Conservation (phyloP, 768 basidiomycete species). For the Pleurotus salmoneostramineus region DNA sequence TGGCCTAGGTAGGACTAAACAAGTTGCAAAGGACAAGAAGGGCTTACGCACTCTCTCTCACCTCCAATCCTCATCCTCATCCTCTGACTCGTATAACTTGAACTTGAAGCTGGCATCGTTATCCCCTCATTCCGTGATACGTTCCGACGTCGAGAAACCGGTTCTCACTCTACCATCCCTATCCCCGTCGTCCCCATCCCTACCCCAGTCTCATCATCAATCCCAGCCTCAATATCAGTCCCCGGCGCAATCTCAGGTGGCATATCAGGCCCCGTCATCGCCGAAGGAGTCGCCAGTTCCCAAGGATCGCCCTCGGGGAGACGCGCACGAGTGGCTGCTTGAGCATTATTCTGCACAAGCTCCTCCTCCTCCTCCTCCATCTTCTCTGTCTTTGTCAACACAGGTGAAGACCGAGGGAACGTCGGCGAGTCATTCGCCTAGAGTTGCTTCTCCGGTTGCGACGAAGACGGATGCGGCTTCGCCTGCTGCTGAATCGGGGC, state of each 20-base stretch:
- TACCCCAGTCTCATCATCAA: no score
- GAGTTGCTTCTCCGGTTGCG: no score
- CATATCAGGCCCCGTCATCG: conserved; percentile 2
- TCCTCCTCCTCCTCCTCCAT: conserved; percentile 4
- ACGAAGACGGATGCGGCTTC: not conserved
- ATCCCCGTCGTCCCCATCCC: no score
- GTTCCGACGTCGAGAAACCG: conserved; percentile 1
- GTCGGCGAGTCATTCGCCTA: no score
- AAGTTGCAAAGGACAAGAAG: conserved; percentile 9
- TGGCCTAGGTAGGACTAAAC: conserved; percentile 7
- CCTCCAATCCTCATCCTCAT: not conserved
- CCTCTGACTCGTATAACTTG: not conserved
- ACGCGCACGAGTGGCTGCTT: conserved; percentile 59
- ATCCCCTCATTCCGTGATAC: not conserved
- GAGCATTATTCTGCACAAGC: conserved; percentile 45
- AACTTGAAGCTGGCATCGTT: not conserved
- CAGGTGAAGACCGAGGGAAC: no score
- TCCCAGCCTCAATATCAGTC: no score
- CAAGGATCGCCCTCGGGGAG: conserved; percentile 30
- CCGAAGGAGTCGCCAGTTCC: conserved; percentile 6
- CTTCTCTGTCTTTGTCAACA: no score
- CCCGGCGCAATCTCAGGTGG: conserved; percentile 1
- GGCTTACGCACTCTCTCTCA: conserved; percentile 7
- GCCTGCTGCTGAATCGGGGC: conserved; percentile 1
- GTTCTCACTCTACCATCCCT: no score